Evolutionary conservation across 225 moss, liverwort and hornwort genomes (phyloP).

Genomic region (Marchantia polymorpha): DNA sequence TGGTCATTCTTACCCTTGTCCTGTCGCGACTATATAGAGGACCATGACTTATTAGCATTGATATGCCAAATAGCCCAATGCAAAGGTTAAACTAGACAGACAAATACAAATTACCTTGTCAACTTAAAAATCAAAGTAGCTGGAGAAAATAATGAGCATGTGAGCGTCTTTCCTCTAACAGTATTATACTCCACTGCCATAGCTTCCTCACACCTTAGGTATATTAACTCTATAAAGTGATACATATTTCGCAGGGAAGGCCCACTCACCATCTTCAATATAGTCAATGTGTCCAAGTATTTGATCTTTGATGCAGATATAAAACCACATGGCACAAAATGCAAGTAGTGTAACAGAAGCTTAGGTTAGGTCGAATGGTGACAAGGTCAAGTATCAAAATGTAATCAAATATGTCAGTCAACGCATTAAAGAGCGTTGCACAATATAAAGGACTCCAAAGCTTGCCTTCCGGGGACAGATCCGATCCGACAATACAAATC

Average conservation of each 20-base stretch:
- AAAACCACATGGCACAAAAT: constrained; percentile 9
- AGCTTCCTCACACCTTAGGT: neutral
- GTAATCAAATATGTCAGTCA: neutral
- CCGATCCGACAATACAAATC: too few relatives aligned
- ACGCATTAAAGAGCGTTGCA: neutral
- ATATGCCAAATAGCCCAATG: too few relatives aligned
- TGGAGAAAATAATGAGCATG: neutral
- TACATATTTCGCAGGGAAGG: neutral
- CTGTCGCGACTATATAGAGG: too few relatives aligned
- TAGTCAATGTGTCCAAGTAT: constrained; percentile 6
- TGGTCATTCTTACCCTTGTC: too few relatives aligned
- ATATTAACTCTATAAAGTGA: neutral
- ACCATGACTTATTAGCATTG: too few relatives aligned
- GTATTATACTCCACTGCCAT: neutral
- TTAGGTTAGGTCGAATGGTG: constrained; percentile 9
- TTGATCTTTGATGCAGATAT: constrained; percentile 4
- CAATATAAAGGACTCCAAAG: too few relatives aligned
- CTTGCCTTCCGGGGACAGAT: too few relatives aligned
- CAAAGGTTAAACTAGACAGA: too few relatives aligned
- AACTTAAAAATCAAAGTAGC: neutral
- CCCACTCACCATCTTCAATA: constrained; percentile 15
- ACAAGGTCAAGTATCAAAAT: neutral
- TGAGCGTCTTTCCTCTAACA: neutral
- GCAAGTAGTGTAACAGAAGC: constrained; percentile 2
- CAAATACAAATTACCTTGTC: neutral